These are phyloP conservation scores for Lepiota venenata DNA, from an alignment of 768 basidiomycete genomes.

Conservation along the genomic window DNA sequence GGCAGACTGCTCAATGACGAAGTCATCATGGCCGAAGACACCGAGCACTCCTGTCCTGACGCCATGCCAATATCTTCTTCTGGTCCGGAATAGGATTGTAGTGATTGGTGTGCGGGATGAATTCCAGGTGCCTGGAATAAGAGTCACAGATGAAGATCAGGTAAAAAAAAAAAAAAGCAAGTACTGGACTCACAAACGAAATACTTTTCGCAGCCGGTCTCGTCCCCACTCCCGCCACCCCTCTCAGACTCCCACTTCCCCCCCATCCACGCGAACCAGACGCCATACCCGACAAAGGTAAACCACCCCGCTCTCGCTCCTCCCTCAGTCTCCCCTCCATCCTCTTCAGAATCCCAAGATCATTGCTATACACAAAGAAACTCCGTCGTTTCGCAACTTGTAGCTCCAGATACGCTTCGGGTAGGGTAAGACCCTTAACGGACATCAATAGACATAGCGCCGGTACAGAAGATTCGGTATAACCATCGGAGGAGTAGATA, in stretches of 20 bases:
- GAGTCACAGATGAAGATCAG: slow-evolving; percentile 12
- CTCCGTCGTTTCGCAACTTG: slow-evolving; percentile 77
- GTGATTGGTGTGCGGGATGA: not conserved
- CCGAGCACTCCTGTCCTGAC: not conserved
- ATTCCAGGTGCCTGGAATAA: slow-evolving; percentile 6
- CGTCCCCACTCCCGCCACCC: slow-evolving; percentile 9
- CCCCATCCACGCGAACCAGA: slow-evolving; percentile 1
- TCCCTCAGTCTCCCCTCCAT: slow-evolving; percentile 55
- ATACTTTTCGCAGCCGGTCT: slow-evolving; percentile 50
- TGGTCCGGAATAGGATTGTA: not conserved
- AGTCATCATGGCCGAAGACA: slow-evolving; percentile 3
- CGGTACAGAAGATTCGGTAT: slow-evolving; percentile 89
- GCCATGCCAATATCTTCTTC: not conserved
- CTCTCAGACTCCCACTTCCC: slow-evolving; percentile 19
- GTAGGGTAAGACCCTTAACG: slow-evolving; percentile 58
- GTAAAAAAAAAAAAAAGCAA: slow-evolving; percentile 12
- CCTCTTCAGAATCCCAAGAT: slow-evolving; percentile 67
- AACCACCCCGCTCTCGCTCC: slow-evolving; percentile 29
- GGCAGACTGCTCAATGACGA: not conserved
- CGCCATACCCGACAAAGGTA: not conserved
- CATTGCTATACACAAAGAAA: slow-evolving; percentile 90
- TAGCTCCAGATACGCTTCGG: slow-evolving; percentile 90
- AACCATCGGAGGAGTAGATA: slow-evolving; percentile 82
- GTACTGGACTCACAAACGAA: slow-evolving; percentile 35
- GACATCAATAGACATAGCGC: slow-evolving; percentile 88